phyloP scores from a whole-genome alignment of 352 stramenopile genomes.

The Globisporangium canariense region DNA sequence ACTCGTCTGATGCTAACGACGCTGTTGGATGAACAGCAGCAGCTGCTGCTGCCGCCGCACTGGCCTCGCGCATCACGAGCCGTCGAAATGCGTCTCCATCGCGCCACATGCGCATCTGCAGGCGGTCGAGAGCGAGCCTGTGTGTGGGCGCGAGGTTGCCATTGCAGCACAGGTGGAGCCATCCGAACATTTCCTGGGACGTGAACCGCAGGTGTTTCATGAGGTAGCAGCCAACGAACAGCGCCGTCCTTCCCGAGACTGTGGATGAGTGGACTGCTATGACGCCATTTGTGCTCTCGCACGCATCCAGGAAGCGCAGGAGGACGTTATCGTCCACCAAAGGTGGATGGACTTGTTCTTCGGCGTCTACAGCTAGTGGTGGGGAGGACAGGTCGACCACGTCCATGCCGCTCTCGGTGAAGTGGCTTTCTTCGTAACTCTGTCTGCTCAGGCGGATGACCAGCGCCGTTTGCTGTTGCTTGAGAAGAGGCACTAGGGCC shows the following conservation, averaged over 20 bases:
- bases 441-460: conserved; percentile 93
- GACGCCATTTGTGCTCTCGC: conserved; percentile 67
- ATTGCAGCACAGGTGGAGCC: conserved; percentile 93
- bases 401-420: conserved; percentile 82
- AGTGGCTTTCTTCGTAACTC: conserved; percentile 86
- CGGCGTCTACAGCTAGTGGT: conserved; percentile 44
- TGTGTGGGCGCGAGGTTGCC: conserved; percentile 81
- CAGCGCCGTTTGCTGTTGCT: conserved; percentile 74
- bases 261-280: conserved; percentile 59
- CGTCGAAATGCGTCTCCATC: conserved; percentile 45
- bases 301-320: conserved; percentile 79
- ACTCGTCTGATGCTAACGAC: background rate
- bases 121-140: conserved; percentile 88
- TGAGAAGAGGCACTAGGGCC: conserved; percentile 19
- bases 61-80: conserved; percentile 12
- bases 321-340: conserved; percentile 75
- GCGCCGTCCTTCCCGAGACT: conserved; percentile 88
- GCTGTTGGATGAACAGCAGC: background rate
- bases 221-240: conserved; percentile 96
- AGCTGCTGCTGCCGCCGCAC: background rate
- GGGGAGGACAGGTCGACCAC: conserved; percentile 87
- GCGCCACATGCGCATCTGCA: conserved; percentile 79
- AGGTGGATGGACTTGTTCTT: conserved; percentile 52
- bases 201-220: conserved; percentile 98
- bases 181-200: conserved; percentile 92